These are phyloP conservation scores for Candida manassasensis DNA, from an alignment of 805 yeast genomes.

Conservation along the genomic window DNA sequence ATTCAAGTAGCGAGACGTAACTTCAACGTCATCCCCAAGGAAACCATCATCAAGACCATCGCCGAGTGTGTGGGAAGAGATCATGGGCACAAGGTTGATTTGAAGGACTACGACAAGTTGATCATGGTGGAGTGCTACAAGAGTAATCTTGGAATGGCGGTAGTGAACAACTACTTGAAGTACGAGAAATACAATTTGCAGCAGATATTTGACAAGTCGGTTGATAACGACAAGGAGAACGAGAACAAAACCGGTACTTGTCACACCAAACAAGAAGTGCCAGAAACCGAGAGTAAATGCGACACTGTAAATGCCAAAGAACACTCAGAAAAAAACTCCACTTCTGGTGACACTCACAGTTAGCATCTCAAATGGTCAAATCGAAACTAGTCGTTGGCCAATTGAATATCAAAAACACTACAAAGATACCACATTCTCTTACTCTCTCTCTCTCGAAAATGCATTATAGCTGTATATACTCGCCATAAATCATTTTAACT, in stretches of 20 bases:
- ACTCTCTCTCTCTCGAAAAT: too few relatives aligned
- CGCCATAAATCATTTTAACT: too few relatives aligned
- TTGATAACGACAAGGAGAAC: conserved; percentile 24
- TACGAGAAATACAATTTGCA: conserved; percentile 73
- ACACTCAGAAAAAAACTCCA: too few relatives aligned
- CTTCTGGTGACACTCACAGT: too few relatives aligned
- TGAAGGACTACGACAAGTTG: conserved; percentile 73
- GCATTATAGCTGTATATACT: too few relatives aligned
- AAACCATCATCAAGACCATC: conserved; percentile 65
- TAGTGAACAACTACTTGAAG: conserved; percentile 60
- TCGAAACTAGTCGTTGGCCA: too few relatives aligned
- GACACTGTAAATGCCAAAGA: too few relatives aligned
- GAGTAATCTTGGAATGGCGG: conserved; percentile 82
- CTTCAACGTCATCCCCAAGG: conserved; percentile 67
- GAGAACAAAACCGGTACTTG: conserved; percentile 5
- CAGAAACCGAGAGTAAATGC: too few relatives aligned
- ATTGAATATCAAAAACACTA: too few relatives aligned
- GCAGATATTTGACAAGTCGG: conserved; percentile 55
- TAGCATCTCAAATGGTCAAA: too few relatives aligned
- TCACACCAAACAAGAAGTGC: background rate
- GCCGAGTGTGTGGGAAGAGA: conserved; percentile 70
- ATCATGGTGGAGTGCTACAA: conserved; percentile 86
- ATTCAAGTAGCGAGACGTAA: conserved; percentile 76
- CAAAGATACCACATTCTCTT: too few relatives aligned
- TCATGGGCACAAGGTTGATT: conserved; percentile 71